phyloP scores from a whole-genome alignment of 2,329 filamentous ascomycete species.

The Thielaviopsis punctulata region DNA sequence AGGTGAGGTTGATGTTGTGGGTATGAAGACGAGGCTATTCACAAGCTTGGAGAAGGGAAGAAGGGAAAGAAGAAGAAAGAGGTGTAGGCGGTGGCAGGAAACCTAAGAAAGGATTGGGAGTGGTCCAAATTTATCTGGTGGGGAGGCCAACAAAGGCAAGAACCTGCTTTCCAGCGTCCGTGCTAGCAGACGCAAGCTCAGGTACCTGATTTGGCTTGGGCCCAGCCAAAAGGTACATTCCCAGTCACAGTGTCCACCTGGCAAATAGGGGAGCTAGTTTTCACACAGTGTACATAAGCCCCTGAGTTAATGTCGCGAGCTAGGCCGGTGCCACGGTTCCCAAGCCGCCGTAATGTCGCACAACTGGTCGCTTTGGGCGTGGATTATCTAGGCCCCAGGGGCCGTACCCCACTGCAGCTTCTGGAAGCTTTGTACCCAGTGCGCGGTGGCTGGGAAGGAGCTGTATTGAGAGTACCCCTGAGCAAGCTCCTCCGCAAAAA shows the following conservation, averaged over 20 bases:
- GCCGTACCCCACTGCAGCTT: conserved; percentile 7
- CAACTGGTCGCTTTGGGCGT: background rate
- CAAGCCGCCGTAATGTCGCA: background rate
- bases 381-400: conserved; percentile 4
- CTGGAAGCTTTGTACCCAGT: conserved; percentile 10
- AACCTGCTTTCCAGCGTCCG: conserved; percentile 8
- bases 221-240: conserved; percentile 10
- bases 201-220: conserved; percentile 8
- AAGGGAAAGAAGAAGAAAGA: conserved; percentile 11
- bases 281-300: conserved; percentile 12
- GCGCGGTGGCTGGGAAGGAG: conserved; percentile 12
- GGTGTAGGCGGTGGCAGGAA: conserved; percentile 10
- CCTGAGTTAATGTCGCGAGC: conserved; percentile 8
- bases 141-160: conserved; percentile 11
- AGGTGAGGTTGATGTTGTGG: conserved; percentile 7
- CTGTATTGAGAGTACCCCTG: conserved; percentile 4
- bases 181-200: conserved; percentile 11
- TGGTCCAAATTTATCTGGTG: conserved; percentile 13
- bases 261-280: conserved; percentile 7
- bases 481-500: conserved; percentile 6
- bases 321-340: conserved; percentile 1
- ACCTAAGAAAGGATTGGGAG: conserved; percentile 13
- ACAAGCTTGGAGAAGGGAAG: conserved; percentile 11
- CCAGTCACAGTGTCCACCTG: conserved; percentile 3
- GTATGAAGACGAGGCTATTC: conserved; percentile 12